phyloP scores from a whole-genome alignment of 495 filamentous ascomycete species.

The Peziza echinospora region DNA sequence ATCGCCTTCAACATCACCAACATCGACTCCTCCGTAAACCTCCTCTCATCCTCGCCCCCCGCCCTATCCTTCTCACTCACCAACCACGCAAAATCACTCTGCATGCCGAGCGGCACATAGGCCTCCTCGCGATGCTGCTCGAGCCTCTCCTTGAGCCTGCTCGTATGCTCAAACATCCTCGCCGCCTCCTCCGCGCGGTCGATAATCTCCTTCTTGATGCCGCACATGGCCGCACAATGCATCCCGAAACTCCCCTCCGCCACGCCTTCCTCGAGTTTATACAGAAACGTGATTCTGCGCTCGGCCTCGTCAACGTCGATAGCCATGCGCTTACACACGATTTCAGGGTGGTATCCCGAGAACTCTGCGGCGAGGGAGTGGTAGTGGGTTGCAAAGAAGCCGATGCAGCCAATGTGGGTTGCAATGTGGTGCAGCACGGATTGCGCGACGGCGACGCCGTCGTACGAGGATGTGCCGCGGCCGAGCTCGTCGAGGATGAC shows the following conservation, averaged over 20 bases:
- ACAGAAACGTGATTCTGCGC: conserved; percentile 73
- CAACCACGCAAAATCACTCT: conserved; percentile 79
- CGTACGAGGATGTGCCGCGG: conserved; percentile 80
- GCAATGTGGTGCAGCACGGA: conserved; percentile 90
- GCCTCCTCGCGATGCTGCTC: conserved; percentile 53
- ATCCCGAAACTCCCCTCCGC: conserved; percentile 97
- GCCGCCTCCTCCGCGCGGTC: conserved; percentile 78
- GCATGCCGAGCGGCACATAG: conserved; percentile 65
- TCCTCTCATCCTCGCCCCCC: no score
- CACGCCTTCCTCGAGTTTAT: conserved; percentile 84
- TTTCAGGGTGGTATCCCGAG: conserved; percentile 54
- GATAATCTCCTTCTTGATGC: conserved; percentile 65
- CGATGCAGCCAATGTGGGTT: conserved; percentile 74
- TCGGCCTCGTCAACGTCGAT: conserved; percentile 80
- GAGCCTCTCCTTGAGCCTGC: conserved; percentile 64
- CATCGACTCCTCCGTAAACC: conserved; percentile 36
- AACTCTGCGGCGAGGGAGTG: conserved; percentile 86
- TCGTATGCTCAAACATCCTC: conserved; percentile 86
- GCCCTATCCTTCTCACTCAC: conserved; percentile 30
- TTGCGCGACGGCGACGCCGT: conserved; percentile 90
- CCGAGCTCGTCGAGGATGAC: conserved; percentile 97
- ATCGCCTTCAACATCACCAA: conserved; percentile 59
- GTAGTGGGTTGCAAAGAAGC: conserved; percentile 98
- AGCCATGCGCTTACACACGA: conserved; percentile 67
- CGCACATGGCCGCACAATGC: conserved; percentile 98